Evolutionary conservation across 2,329 filamentous ascomycete genomes (phyloP), one percentile per base, ranked within the genome.

Genomic region (Aspergillus intermedius): DNA sequence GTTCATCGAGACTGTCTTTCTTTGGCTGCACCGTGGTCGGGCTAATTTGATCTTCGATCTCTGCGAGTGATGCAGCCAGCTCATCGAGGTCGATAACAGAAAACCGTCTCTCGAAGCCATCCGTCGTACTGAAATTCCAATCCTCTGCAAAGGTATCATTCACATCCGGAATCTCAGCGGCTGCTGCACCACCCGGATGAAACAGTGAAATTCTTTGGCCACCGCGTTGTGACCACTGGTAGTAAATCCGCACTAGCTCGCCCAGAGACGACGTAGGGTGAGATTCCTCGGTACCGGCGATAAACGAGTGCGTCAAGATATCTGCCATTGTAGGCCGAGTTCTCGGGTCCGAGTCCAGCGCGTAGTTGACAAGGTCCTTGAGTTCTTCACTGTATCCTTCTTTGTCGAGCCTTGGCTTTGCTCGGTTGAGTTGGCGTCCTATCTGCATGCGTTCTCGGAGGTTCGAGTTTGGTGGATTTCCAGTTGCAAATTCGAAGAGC

Each of bases 101-200:
- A 44, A 75, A 74, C 30, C 74, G 61, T 48, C 72, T 69, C 52
- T 83, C 78, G 54, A 83, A 83, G 12, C 78, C 76, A 53, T 80
- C 78, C 2, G 80, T 82, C 4, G 79, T 82, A 56, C 80, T 83
- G 60, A 84, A 84, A 49, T 81, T 83, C 81, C 81, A 84, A 52
- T 81, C 79, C 37, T 80, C 77, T 3, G 74, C 70, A 1, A 68
- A 60, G 5, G 41, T 43, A 3, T 75, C 69, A 22, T 72, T 67
- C 10, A 60, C 57, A 32, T 70, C 72, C 23, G 76, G 73, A 25
- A 76, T 65, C 50, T 79, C 74, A 28, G 81, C 80, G 10, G 76
- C 76, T 13, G 74, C 75, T 13, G 81, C 81, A 52, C 81, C 81
- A 47, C 75, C 77, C 21, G 77, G 75, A 52, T 81, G 77, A 63